A percentile compares a stretch with the other conserved stretches of the same genome.
Conservation (phyloP, 2,329 filamentous ascomycete genomes). For the Colletotrichum neosansevieriae region DNA sequence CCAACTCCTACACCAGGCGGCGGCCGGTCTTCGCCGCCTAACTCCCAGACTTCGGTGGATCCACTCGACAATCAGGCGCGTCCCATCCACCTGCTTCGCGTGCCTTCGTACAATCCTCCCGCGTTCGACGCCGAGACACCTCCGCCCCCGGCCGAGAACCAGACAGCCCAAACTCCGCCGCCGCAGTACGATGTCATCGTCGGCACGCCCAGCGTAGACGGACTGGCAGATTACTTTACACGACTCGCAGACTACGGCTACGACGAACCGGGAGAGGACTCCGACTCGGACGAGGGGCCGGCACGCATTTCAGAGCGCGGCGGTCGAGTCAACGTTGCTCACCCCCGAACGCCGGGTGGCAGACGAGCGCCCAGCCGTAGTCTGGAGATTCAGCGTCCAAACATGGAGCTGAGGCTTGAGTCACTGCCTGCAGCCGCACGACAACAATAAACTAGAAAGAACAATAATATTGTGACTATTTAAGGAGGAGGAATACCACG, state of each 20-base stretch:
- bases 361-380: constrained; percentile 67
- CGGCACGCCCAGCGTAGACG: constrained; percentile 74
- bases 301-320: constrained; percentile 62
- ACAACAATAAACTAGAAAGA: neutral
- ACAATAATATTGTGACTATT: constrained; percentile 26
- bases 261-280: constrained; percentile 57
- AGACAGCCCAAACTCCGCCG: constrained; percentile 77
- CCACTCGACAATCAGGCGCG: constrained; percentile 58
- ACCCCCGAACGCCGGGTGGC: constrained; percentile 67
- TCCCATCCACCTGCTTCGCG: constrained; percentile 86
- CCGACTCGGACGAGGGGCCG: constrained; percentile 57
- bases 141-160: constrained; percentile 68
- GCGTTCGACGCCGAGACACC: constrained; percentile 86
- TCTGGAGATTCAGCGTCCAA: constrained; percentile 64
- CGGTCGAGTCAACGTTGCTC: constrained; percentile 69
- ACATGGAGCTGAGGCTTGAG: constrained; percentile 50
- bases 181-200: constrained; percentile 87
- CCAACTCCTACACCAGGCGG: constrained; percentile 42
- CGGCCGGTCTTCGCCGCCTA: constrained; percentile 27
- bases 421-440: constrained; percentile 16
- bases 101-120: constrained; percentile 89
- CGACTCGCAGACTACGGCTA: constrained; percentile 80
- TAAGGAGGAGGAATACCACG: neutral
- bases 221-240: constrained; percentile 88
- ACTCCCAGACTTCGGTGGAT: constrained; percentile 26